phyloP scores from a whole-genome alignment of 2,329 filamentous ascomycete species.

The Penicillium sp. region DNA sequence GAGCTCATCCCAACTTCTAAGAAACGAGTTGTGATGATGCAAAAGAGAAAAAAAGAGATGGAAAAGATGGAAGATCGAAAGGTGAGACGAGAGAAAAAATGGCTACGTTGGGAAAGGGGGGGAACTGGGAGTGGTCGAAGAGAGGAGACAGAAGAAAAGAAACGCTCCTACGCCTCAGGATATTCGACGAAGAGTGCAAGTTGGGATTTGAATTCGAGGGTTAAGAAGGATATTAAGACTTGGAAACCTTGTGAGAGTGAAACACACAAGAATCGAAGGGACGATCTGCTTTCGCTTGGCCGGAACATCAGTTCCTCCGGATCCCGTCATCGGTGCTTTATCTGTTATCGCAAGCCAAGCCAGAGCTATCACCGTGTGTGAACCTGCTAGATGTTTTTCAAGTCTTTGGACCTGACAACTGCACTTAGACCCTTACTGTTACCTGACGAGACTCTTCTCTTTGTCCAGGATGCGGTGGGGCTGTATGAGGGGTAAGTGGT shows the following conservation, averaged over 20 bases:
- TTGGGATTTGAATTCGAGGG: neutral
- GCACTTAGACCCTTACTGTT: slow-evolving; percentile 89
- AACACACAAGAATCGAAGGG: neutral
- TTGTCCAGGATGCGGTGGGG: slow-evolving; percentile 96
- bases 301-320: slow-evolving; percentile 9
- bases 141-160: neutral
- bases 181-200: neutral
- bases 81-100: neutral
- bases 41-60: slow-evolving; percentile 14
- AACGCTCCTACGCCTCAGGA: slow-evolving; percentile 5
- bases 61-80: slow-evolving; percentile 8
- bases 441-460: slow-evolving; percentile 89
- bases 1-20: slow-evolving; percentile 36
- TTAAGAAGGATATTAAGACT: neutral
- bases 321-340: neutral
- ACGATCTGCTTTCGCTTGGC: neutral
- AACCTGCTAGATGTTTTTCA: slow-evolving; percentile 87
- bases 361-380: neutral
- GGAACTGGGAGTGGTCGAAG: slow-evolving; percentile 5
- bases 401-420: slow-evolving; percentile 92
- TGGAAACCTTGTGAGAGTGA: neutral
- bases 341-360: slow-evolving; percentile 15
- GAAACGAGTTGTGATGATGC: slow-evolving; percentile 16
- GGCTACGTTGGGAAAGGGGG: slow-evolving; percentile 16
- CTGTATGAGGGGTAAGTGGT: slow-evolving; percentile 89